Evolutionary conservation across 1,284 basidiomycete genomes (phyloP).

Genomic region (Psilocybe mexicana): DNA sequence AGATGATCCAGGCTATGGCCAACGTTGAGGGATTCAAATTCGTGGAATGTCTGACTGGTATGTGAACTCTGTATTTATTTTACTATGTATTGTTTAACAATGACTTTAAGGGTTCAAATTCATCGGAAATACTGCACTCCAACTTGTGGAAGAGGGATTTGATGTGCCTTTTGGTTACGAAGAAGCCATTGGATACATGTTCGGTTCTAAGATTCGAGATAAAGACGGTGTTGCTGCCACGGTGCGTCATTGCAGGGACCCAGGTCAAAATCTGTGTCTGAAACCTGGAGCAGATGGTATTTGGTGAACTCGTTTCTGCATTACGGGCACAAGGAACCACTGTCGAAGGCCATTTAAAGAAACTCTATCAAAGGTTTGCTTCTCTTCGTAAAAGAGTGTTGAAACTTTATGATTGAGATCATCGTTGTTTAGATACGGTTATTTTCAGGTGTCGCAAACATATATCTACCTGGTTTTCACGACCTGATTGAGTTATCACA

Average conservation of each 20-base stretch:
- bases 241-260: constrained; percentile 37
- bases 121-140: constrained; percentile 79
- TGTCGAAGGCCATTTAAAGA: constrained; percentile 56
- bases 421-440: constrained; percentile 44
- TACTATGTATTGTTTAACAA: neutral
- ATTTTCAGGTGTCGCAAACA: constrained; percentile 29
- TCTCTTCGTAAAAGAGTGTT: constrained; percentile 6
- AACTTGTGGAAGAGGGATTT: constrained; percentile 64
- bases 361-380: constrained; percentile 63
- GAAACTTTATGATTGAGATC: neutral
- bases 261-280: neutral
- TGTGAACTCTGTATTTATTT: constrained; percentile 8
- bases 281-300: constrained; percentile 49
- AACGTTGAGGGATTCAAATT: constrained; percentile 76
- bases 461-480: constrained; percentile 1
- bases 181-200: constrained; percentile 88
- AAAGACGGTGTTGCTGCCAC: constrained; percentile 84
- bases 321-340: constrained; percentile 54
- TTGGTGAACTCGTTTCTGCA: constrained; percentile 62
- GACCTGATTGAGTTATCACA: constrained; percentile 26
- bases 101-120: constrained; percentile 70
- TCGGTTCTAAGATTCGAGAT: constrained; percentile 73
- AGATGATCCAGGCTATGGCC: constrained; percentile 82
- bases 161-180: constrained; percentile 84
- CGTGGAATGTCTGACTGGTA: constrained; percentile 80